phyloP scores from a whole-genome alignment of 2,329 filamentous ascomycete genomes.

The Rugonectria rugulosa region DNA sequence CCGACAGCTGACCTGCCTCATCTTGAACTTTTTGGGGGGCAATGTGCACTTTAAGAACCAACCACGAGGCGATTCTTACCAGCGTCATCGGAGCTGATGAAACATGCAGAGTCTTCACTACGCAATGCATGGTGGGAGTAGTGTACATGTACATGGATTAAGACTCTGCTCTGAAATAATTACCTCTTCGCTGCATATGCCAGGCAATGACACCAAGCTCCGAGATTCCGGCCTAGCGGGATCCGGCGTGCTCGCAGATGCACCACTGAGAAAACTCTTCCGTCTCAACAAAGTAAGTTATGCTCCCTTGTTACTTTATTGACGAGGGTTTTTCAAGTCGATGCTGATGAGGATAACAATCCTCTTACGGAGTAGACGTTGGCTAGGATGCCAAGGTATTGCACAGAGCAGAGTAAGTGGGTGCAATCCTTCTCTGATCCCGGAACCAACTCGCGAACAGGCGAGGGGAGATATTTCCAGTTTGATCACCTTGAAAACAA shows the following conservation, averaged over 20 bases:
- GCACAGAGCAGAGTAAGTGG: no score
- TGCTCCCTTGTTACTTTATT: no score
- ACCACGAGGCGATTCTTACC: neutral
- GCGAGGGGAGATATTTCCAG: slow-evolving; percentile 17
- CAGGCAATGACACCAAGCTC: neutral
- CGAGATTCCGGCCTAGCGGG: neutral
- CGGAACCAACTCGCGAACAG: slow-evolving; percentile 24
- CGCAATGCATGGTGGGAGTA: neutral
- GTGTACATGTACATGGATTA: no score
- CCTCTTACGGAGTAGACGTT: no score
- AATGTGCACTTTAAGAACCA: neutral
- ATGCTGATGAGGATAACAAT: no score
- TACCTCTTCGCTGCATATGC: neutral
- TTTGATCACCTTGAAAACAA: slow-evolving; percentile 8
- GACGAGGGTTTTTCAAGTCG: neutral
- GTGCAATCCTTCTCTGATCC: slow-evolving; percentile 11
- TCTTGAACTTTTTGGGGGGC: neutral
- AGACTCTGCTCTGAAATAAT: neutral
- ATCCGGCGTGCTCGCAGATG: neutral
- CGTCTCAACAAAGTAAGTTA: no score
- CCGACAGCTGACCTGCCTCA: slow-evolving; percentile 10
- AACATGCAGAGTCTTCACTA: neutral
- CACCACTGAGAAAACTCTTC: slow-evolving; percentile 11
- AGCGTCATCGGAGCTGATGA: slow-evolving; percentile 3
- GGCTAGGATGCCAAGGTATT: no score